Base-by-base conservation (phyloP, 2,329 filamentous ascomycete species). In the Colletotrichum eleusines region DNA sequence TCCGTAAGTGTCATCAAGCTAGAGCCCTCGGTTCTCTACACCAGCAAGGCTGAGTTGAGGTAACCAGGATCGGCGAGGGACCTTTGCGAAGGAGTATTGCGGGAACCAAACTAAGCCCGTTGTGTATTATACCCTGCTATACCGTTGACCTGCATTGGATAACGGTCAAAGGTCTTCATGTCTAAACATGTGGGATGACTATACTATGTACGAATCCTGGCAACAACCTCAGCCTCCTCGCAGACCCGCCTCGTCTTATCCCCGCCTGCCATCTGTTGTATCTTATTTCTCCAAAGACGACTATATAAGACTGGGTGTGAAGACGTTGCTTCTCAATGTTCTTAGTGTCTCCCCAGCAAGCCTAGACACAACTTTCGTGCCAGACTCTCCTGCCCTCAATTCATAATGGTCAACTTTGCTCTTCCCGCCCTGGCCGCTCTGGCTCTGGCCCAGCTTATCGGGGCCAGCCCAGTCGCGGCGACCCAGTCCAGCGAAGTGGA, bases 331-430 rank as follows among this genome's bases (percentile, higher is more conserved):
- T 20, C 26, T 5, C 26, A 28, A 20, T n/a, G 14, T 2, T 28
- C 2, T 33, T 31, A 20, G 16, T 20, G 9, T 33, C 28, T 20
- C 28, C 20, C 16, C 28, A 53, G 50, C 7, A 33, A 53, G 50
- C 18, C 14, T n/a, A 8, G 8, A 8, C 7, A 48, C n/a, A 26
- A 16, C 12, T 14, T 14, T 14, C 2, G 11, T 26, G 12, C 1
- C 1, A 16, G n/a, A 48, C 46, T 48, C 46, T 20, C 9, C 18
- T 33, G 28, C 8, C 18, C 7, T 53, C 18, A n/a, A 2, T n/a
- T 59, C 40, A 50, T 23, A 8, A 73, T 71, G 54, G 63, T 73
- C 42, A 67, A 61, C 48, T 59, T 67, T 26, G 51, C 62, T 18
- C 58, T 71, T 48, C 20, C 68, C 28, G 18, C 53, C 16, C 12